A percentile compares a stretch with the other conserved stretches of the same genome.
These are phyloP conservation scores for Biscogniauxia marginata DNA, from an alignment of 2,329 filamentous ascomycete species.

Conservation along the genomic window DNA sequence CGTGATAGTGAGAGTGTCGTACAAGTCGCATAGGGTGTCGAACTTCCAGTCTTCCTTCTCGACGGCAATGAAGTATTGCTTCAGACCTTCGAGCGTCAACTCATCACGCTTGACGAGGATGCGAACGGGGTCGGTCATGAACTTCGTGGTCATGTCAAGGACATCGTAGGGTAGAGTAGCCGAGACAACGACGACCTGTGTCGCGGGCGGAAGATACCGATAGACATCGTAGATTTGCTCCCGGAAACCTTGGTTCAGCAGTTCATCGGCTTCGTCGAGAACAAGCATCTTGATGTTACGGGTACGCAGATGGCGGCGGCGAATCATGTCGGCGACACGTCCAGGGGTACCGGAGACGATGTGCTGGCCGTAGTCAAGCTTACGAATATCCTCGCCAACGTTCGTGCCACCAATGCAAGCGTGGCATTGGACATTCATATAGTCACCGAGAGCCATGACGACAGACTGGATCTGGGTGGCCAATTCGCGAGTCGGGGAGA, in stretches of 20 bases:
- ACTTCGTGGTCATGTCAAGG: constrained; percentile 98
- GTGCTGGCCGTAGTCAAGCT: constrained; percentile 96
- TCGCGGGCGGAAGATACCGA: constrained; percentile 91
- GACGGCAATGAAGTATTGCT: constrained; percentile 99
- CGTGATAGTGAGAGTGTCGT: constrained; percentile 97
- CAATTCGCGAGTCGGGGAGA: constrained; percentile 93
- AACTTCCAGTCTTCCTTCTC: constrained; percentile 99
- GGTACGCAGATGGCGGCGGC: constrained; percentile 55
- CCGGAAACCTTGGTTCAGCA: constrained; percentile 89
- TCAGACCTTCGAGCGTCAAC: constrained; percentile 92
- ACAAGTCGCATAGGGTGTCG: constrained; percentile 96
- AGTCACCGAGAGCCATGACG: constrained; percentile 98
- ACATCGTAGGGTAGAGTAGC: constrained; percentile 97
- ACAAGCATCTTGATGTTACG: constrained; percentile 65
- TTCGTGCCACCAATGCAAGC: constrained; percentile 98
- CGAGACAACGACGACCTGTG: constrained; percentile 96
- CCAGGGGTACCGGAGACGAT: constrained; percentile 98
- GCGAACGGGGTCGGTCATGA: constrained; percentile 97
- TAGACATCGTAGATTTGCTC: constrained; percentile 99
- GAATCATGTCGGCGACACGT: constrained; percentile 71
- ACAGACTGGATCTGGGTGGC: constrained; percentile 98
- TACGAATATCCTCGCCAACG: constrained; percentile 95
- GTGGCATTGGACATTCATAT: constrained; percentile 99
- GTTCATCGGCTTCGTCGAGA: constrained; percentile 60
- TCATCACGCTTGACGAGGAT: constrained; percentile 99